Base-by-base conservation (phyloP, 2,329 filamentous ascomycete genomes). In the Fusarium coicis region DNA sequence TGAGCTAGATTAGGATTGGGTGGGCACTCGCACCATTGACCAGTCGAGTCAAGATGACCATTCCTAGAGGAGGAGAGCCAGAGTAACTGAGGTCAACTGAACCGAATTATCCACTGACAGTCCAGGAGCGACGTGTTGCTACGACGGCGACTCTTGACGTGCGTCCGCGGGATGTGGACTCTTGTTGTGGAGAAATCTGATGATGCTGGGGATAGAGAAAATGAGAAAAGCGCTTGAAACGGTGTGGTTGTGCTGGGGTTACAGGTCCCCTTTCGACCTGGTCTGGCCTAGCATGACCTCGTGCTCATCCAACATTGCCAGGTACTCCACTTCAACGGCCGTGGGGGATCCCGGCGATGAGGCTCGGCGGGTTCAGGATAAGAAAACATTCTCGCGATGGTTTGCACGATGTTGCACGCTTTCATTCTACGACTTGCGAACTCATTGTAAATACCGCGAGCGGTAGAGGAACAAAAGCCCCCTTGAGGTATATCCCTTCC, bases 11-110 rank as follows among this genome's bases (percentile, higher is more conserved):
- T 74, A 70, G 66, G 76, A 66, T 62, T 72, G 75, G 70, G 75
- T 73, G 73, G 75, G 69, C 74, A 78, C 78, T 79, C 76, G 79
- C 80, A 79, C 79, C 50, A 42, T 42, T 54, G 50, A 54, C 37
- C 60, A 61, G 62, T 62, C 65, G 53, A 61, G 60, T 62, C 63
- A 69, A 57, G 44, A 55, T 62, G 56, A 44, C 52, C 61, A 70
- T 70, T 73, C 66, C 62, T 26, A 63, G 55, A 63, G n/a, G 23
- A 52, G 64, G 23, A 55, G 59, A 59, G 53, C 55, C 50, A 40
- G 50, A 54, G 26, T 26, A 54, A 53, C 34, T 54, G 50, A 54
- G 36, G 50, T 54, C 50, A 54, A 54, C 50, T 54, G 50, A 70
- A 63, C 44, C 44, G 46, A 67, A 52, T 61, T 44, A 54, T 65